Evolutionary conservation across 2,329 filamentous ascomycete genomes (phyloP).

Genomic region (Colletotrichum sp.): DNA sequence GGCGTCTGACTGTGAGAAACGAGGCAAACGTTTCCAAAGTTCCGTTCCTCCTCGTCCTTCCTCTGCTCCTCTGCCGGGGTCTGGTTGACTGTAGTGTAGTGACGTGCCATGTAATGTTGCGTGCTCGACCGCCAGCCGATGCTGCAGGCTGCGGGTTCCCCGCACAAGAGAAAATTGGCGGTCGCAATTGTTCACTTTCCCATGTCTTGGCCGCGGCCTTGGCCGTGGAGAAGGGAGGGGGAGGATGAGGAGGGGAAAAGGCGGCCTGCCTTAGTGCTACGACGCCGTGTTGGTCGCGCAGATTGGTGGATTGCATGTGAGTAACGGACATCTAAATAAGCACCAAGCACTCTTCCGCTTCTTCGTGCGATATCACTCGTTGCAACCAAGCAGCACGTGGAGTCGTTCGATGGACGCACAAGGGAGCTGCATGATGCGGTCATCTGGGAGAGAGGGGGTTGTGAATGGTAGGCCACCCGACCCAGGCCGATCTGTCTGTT

Average conservation of each 20-base stretch:
- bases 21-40: slow-evolving; percentile 10
- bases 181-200: slow-evolving; percentile 7
- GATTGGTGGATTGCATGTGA: slow-evolving; percentile 2
- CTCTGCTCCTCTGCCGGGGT: background rate
- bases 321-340: slow-evolving; percentile 14
- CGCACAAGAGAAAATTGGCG: background rate
- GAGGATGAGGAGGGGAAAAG: background rate
- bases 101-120: slow-evolving; percentile 17
- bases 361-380: background rate
- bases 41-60: background rate
- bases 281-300: background rate
- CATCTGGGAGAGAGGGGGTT: slow-evolving; percentile 6
- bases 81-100: background rate
- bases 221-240: background rate
- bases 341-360: background rate
- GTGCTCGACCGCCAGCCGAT: background rate
- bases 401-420: slow-evolving; percentile 6
- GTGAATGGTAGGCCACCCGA: slow-evolving; percentile 5
- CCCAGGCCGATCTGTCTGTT: background rate
- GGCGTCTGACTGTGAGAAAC: background rate
- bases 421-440: slow-evolving; percentile 17
- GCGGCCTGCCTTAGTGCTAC: background rate
- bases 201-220: slow-evolving; percentile 10
- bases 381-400: slow-evolving; percentile 1
- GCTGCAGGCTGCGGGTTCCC: background rate